phyloP scores from a whole-genome alignment of 192 early-diverging fungal genomes.

The Obelidium mucronatum region DNA sequence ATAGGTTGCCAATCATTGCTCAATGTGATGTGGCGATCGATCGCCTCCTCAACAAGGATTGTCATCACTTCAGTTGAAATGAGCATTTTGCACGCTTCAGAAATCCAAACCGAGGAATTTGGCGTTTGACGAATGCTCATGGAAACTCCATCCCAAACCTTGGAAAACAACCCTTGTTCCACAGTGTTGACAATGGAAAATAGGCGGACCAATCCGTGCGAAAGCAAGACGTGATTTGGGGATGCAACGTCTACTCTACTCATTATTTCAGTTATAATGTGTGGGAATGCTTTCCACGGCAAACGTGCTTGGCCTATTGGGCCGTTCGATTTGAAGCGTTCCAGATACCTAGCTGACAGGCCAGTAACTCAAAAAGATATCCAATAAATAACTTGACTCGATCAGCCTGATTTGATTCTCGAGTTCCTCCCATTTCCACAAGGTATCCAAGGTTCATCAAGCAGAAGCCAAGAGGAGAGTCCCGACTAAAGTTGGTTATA shows the following conservation, averaged over 20 bases:
- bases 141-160: slow-evolving; percentile 31
- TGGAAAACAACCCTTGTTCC: not conserved
- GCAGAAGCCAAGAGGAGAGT: slow-evolving; percentile 9
- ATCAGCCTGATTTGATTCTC: not conserved
- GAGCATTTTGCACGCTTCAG: slow-evolving; percentile 15
- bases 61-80: slow-evolving; percentile 46
- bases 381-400: slow-evolving; percentile 1
- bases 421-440: not conserved
- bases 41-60: slow-evolving; percentile 35
- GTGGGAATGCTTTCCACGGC: too few relatives aligned
- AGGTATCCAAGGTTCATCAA: not conserved
- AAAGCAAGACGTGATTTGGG: not conserved
- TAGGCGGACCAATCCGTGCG: slow-evolving; percentile 1
- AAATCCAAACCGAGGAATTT: slow-evolving; percentile 34
- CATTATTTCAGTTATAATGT: slow-evolving; percentile 12
- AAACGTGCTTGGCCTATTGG: too few relatives aligned
- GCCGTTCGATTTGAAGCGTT: too few relatives aligned
- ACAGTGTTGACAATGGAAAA: slow-evolving; percentile 32
- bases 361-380: slow-evolving; percentile 16
- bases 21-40: slow-evolving; percentile 21
- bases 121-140: slow-evolving; percentile 14
- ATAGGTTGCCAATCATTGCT: not conserved
- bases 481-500: not conserved
- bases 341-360: not conserved
- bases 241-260: not conserved